Conservation (phyloP, 257 asterid species). For the Solanum bulbocastanum region DNA sequence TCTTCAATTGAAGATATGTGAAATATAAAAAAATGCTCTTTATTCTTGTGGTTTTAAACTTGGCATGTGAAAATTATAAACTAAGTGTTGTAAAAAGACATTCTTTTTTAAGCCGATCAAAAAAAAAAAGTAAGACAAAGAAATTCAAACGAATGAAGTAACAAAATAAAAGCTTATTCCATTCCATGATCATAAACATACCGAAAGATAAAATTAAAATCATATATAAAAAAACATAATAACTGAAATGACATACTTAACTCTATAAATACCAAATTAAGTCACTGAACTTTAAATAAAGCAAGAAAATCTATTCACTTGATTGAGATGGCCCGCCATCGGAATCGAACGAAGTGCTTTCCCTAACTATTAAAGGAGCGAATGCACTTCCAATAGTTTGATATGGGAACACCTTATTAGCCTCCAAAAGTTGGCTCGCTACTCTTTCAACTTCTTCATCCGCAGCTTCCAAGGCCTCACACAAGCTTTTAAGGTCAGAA, state of each 20-base stretch:
- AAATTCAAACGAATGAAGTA: background rate
- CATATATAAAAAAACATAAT: background rate
- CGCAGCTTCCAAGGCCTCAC: background rate
- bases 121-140: background rate
- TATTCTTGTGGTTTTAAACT: no score
- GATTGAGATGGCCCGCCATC: background rate
- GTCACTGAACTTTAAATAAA: no score
- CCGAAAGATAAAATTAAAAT: background rate
- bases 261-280: background rate
- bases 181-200: background rate
- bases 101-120: no score
- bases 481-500: background rate
- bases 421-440: background rate
- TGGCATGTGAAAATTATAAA: background rate
- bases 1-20: no score
- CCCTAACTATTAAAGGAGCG: background rate
- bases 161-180: background rate
- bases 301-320: background rate
- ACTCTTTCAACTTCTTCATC: no score
- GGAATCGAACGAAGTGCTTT: background rate
- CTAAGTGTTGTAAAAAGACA: background rate
- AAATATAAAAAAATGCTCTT: no score
- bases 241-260: no score
- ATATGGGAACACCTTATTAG: background rate
- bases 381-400: background rate